Evolutionary conservation across 2,329 filamentous ascomycete genomes (phyloP), one percentile per base, ranked within the genome.

Genomic region (Beauveria scarabaeidicola): DNA sequence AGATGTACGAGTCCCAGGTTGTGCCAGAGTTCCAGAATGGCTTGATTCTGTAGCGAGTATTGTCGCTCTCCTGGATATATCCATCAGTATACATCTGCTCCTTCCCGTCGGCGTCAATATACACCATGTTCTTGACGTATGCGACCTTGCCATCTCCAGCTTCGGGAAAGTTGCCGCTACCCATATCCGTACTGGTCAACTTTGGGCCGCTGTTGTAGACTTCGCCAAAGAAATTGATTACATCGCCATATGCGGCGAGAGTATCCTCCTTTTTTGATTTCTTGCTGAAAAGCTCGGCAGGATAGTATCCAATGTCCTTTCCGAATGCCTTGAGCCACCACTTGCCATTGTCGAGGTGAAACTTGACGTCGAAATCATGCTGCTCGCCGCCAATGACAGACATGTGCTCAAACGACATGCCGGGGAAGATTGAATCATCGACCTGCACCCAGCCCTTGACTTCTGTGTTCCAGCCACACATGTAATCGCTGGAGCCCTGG

Each of bases 151-250:
- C 61, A n/a, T 56, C 60, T 3, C 65, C 64, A 2, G 41, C 23
- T 17, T 65, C 64, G 1, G 65, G 63, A 52, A 64, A 66, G 57
- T 64, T 56, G 50, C 65, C 65, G 50, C 64, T 66, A 36, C 64
- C 65, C 65, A 66, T 66, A 40, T 66, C 63, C 13, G 63, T 66
- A 17, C 58, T 63, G 6, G 63, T 65, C 52, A 63, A 13, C 3
- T 32, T n/a, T 10, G 57, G 17, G 32, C 57, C 63, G 53, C 63
- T 63, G 54, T 66, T 66, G 60, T 59, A 66, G 11, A 66, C 56
- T 32, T 66, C 65, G 27, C 64, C 65, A 43, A 62, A 66, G 11
- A 62, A 66, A 52, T 59, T 50, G 48, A 66, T 62, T 15, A 51
- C 27, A 17, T 61, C 52, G 2, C 64, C 52, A 38, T 63, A 56